Evolutionary conservation across 805 yeast species (phyloP).

Genomic region (Candida anglica): DNA sequence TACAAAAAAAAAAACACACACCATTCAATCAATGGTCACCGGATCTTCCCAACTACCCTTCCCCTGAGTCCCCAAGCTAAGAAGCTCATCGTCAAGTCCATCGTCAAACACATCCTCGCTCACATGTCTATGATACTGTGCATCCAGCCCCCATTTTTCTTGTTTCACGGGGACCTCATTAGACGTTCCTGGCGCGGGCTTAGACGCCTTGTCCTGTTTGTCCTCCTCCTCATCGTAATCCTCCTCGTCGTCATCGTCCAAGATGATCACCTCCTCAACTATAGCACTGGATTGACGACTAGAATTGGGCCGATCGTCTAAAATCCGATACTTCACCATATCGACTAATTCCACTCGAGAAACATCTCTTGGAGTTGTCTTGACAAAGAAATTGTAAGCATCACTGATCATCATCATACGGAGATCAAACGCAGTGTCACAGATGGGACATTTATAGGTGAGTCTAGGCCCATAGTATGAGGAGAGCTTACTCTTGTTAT

Average conservation of each 20-base stretch:
- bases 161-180: not conserved
- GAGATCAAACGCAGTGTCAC: constrained; percentile 31
- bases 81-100: constrained; percentile 26
- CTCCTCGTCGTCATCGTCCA: constrained; percentile 25
- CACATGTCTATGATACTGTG: constrained; percentile 1
- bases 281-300: constrained; percentile 4
- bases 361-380: constrained; percentile 30
- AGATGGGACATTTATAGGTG: constrained; percentile 37
- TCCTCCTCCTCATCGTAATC: constrained; percentile 5
- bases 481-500: not conserved
- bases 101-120: constrained; percentile 21
- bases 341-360: constrained; percentile 33
- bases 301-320: constrained; percentile 18
- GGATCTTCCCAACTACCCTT: constrained; percentile 39
- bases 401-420: constrained; percentile 34
- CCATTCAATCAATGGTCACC: constrained; percentile 29
- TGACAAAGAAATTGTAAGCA: constrained; percentile 38
- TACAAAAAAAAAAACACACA: no score
- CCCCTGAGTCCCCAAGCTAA: constrained; percentile 18
- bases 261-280: constrained; percentile 23
- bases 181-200: not conserved
- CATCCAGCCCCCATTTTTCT: not conserved
- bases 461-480: constrained; percentile 15
- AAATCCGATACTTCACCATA: constrained; percentile 27
- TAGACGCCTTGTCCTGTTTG: not conserved